Base-by-base conservation (phyloP, 108 stramenopile species). In the Conticribra guillardii region DNA sequence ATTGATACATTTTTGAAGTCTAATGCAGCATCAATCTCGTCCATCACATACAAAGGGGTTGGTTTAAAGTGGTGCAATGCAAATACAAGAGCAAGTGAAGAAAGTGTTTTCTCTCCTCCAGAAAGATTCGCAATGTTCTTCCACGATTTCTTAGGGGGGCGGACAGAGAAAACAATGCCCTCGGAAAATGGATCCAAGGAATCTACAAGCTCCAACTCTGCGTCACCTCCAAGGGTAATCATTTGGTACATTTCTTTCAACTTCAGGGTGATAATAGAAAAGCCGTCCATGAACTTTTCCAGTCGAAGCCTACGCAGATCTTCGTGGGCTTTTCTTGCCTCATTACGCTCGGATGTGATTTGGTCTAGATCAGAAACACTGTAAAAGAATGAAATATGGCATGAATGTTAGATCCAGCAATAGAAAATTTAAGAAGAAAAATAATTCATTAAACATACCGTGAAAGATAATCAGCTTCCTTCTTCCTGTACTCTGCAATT, bases 181-280 rank as follows among this genome's bases (percentile, higher is more conserved):
- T 98, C 99, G 27, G 93, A 94, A 83, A 99, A 99, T 26, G 99
- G 99, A 86, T 99, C 99, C 55, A 98, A 84, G 11, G 96, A 97
- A 71, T 99, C 98, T 0, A 99, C 96, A 60, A 99, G 91, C 82
- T 99, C 99, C 23, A 99, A 80, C 71, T 99, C 99, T 7, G 99
- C 99, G 82, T 99, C 99, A 14, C 99, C 99, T 7, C 99, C 99
- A 9, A 99, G 87, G 27, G 99, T 99, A 69, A 99, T 98, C 99
- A 99, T 99, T 79, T 98, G 98, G 75, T 99, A 99, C 99, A 99
- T 99, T 67, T 99, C 99, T 84, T 99, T 99, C 44, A 99, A 85
- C 67, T 98, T 97, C 59, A 98, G 83, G 21, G 98, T 96, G 74
- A 99, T 99, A 15, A 69, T 60, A 2, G 92, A 93, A 71, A 99